Base-by-base conservation (phyloP, 768 basidiomycete species). In the Paxillus ammoniavirescens region DNA sequence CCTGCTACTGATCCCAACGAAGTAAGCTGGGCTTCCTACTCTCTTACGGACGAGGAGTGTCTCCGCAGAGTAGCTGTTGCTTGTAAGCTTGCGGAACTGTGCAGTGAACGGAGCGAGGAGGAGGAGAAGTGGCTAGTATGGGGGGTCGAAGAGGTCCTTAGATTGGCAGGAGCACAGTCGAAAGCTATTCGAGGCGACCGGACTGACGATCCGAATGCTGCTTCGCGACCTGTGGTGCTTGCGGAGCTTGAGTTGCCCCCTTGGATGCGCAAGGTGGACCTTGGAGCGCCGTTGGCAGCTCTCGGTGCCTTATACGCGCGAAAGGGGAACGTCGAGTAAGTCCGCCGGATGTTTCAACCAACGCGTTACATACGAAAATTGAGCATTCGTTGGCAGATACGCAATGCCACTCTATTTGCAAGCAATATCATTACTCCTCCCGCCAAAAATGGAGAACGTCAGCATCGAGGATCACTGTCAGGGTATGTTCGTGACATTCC, bases 261-360 rank as follows among this genome's bases (percentile, higher is more conserved):
- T 17, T 89, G 87, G 88, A 79, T 79, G 44, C 72, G 74, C 8
- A 76, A 73, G 52, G 75, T 78, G 18, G 84, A 89, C 58, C 68
- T 89, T 23, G 84, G 82, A 17, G 83, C 85, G 9, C 87, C 86
- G 2, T 73, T 89, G 33, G 86, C 87, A 59, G 81, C 84, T 0
- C 73, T 90, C 4, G 88, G 81, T 1, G 72, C 77, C 4, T 82
- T 83, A 49, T 87, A 89, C 57, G 78, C 80, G 4, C 71, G 74
- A 33, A 71, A 71, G 35, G 85, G 82, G 18, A 81, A 80, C 52
- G 58, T 74, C n/a, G 78, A 84, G 58, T 54, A 42, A 50, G 66
- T 60, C 6, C 37, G 31, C n/a, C 15, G 8, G 35, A 49, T 9
- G 10, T 61, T 21, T 38, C 3, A 15, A 5, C 15, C 4, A 6